phyloP scores from a whole-genome alignment of 208 protist species.

The Polymyxa betae region DNA sequence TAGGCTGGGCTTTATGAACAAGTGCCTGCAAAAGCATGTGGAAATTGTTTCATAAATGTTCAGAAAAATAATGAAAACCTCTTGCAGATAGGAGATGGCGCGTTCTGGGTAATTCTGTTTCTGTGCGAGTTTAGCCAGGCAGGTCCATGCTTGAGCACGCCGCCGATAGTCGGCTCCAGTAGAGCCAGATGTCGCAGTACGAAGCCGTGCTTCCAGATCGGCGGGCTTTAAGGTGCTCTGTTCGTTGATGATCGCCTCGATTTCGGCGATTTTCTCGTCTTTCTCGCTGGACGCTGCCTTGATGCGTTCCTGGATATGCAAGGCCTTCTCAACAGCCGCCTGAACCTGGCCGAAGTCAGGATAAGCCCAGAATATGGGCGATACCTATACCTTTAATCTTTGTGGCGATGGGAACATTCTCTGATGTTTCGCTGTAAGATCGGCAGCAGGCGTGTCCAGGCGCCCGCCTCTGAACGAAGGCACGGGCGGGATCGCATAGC shows the following conservation, averaged over 20 bases:
- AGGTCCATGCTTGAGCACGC: neutral
- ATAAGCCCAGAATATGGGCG: neutral
- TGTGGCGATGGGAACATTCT: constrained; percentile 17
- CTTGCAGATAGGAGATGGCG: neutral
- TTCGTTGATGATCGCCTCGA: neutral
- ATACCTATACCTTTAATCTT: constrained; percentile 17
- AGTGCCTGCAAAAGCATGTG: neutral
- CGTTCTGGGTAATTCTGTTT: neutral
- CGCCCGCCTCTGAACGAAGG: constrained; percentile 40
- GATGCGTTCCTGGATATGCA: neutral
- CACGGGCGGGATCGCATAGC: constrained; percentile 10
- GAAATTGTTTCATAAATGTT: neutral
- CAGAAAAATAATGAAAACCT: neutral
- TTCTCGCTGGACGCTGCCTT: neutral
- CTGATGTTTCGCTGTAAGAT: neutral
- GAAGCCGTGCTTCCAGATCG: neutral
- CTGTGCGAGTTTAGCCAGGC: neutral
- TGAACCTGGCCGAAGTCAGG: neutral
- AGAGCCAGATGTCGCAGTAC: neutral
- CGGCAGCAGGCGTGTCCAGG: neutral
- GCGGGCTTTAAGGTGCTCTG: neutral
- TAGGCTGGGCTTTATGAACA: neutral
- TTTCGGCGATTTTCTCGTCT: neutral
- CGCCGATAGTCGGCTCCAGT: neutral
- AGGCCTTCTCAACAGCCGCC: neutral